Base-by-base conservation (phyloP, 192 early-diverging fungal species). In the Coemansia biformis region DNA sequence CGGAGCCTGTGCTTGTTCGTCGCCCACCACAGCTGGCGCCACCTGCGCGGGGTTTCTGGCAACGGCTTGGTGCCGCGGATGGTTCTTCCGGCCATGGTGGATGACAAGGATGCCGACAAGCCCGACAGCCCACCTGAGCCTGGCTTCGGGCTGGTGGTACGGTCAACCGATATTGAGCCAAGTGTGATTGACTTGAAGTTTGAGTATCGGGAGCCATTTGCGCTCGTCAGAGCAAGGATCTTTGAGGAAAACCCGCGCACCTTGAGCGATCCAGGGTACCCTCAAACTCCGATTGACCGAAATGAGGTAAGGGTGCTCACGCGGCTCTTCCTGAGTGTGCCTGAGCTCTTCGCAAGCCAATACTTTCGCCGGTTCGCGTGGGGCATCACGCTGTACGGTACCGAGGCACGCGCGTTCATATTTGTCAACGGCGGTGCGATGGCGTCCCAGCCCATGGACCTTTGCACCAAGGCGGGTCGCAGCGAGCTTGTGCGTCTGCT, bases 331-430 rank as follows among this genome's bases (percentile, higher is more conserved):
- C 36, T 21, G 3, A 46, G 46, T 16, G n/a, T 36, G 12, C 43
- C 36, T 2, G 17, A 54, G 8, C 44, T 44, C 0, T 54, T 38
- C 26, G 35, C 42, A 2, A 30, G 12, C 15, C 52, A 54, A 36
- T n/a, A 4, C 24, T 43, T 46, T 28, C 42, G 34, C 11, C 52
- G 52, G 3, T 54, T 46, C 16, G 26, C 40, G 11, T 39, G 42
- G 43, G 52, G 52, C 5, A 16, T 46, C 1, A 46, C 30, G 11
- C 40, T 12, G 38, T 54, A 43, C 9, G 35, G 52, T 6, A 14
- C 22, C 1, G 17, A 26, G 8, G 36, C 38, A 2, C 33, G 29
- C 2, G 52, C 52, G 26, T 46, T 15, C 19, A 30, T 54, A 2
- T 16, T 46, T 14, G 29, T 14, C 34, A 54, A 54, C 35, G n/a